Evolutionary conservation across 2,329 filamentous ascomycete species (phyloP).

Genomic region (Cladosporium sp.): DNA sequence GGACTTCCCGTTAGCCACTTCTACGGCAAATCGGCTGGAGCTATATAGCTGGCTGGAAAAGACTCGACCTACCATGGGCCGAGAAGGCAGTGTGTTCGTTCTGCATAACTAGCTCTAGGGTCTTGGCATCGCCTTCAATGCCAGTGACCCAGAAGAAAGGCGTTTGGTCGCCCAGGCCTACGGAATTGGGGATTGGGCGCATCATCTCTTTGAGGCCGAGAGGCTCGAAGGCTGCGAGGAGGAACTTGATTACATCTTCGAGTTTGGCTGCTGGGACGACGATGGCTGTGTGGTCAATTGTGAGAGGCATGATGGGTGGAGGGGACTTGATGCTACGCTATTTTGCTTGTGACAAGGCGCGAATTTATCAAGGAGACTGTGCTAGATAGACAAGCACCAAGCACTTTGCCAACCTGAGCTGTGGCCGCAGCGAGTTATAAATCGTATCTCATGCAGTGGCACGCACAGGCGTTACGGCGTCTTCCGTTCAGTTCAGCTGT

Average conservation of each 20-base stretch:
- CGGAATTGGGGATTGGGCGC: constrained; percentile 17
- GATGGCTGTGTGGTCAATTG: constrained; percentile 20
- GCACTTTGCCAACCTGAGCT: not conserved
- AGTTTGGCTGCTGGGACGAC: constrained; percentile 17
- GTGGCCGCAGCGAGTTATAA: not conserved
- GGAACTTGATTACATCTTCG: constrained; percentile 17
- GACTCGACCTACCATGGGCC: constrained; percentile 4
- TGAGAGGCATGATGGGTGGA: constrained; percentile 10
- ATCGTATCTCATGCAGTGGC: not conserved
- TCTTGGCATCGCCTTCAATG: constrained; percentile 10
- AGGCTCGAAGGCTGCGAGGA: constrained; percentile 11
- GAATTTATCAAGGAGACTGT: not conserved
- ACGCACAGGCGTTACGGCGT: not conserved
- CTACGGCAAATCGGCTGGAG: not conserved
- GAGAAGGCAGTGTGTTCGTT: constrained; percentile 19
- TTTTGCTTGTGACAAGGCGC: not conserved
- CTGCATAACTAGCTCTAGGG: constrained; percentile 11
- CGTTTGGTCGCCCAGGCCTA: constrained; percentile 19
- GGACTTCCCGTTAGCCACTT: not conserved
- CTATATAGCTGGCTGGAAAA: not conserved
- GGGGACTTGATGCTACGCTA: not conserved
- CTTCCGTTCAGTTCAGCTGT: not conserved
- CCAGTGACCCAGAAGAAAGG: constrained; percentile 20
- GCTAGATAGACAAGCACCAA: not conserved
- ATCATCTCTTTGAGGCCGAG: constrained; percentile 19